phyloP scores from a whole-genome alignment of 768 basidiomycete species.

The Myochromella boudieri region DNA sequence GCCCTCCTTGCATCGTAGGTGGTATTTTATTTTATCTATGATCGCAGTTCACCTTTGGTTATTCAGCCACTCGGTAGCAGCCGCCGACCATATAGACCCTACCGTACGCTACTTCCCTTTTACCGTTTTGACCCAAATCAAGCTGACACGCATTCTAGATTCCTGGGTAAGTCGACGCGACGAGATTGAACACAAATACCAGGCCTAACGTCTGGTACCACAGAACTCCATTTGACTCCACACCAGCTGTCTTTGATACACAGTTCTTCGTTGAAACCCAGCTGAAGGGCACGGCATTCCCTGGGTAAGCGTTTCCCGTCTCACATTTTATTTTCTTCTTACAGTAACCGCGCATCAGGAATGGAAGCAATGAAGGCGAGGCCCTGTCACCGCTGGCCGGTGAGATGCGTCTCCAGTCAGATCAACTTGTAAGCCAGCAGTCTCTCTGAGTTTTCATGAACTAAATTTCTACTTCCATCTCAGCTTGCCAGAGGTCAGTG shows the following conservation, averaged over 20 bases:
- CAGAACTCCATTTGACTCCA: constrained; percentile 43
- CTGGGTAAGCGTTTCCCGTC: constrained; percentile 32
- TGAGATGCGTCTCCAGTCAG: constrained; percentile 45
- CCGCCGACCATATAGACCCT: constrained; percentile 33
- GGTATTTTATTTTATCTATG: too few species aligned
- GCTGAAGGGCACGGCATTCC: constrained; percentile 42
- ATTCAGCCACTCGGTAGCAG: constrained; percentile 24
- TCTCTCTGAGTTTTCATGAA: too few species aligned
- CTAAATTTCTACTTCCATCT: too few species aligned
- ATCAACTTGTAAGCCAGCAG: constrained; percentile 32
- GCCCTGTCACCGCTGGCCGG: too few species aligned
- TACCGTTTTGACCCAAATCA: background rate
- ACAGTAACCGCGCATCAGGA: too few species aligned
- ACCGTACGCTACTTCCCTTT: constrained; percentile 10
- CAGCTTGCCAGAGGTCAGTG: constrained; percentile 27
- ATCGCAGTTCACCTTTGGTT: background rate
- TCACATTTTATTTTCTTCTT: too few species aligned
- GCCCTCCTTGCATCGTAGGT: constrained; percentile 34
- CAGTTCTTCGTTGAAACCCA: constrained; percentile 47
- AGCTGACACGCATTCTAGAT: constrained; percentile 7
- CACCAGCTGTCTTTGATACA: constrained; percentile 40
- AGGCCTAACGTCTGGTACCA: background rate
- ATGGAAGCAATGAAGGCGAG: too few species aligned
- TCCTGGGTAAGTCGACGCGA: constrained; percentile 22
- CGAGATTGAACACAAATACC: background rate